phyloP scores from a whole-genome alignment of 257 asterid species.

The Forsythia suspensa region DNA sequence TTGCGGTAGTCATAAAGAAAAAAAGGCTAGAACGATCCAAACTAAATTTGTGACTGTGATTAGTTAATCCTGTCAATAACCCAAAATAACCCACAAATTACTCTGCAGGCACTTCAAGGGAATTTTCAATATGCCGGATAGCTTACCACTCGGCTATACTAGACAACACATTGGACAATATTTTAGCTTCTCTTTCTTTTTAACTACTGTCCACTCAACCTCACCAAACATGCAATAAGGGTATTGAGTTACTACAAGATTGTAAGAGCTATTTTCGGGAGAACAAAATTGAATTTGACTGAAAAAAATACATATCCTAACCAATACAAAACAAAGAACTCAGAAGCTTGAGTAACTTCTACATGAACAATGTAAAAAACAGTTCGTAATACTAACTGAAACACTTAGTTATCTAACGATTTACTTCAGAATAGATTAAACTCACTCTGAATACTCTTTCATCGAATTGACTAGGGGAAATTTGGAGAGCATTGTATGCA shows the following conservation, averaged over 20 bases:
- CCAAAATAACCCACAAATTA: too few species aligned
- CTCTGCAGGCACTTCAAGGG: background rate
- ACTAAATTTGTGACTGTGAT: background rate
- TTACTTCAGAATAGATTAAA: background rate
- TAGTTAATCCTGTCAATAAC: background rate
- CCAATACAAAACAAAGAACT: background rate
- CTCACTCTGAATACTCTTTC: constrained; percentile 89
- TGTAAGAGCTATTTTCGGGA: background rate
- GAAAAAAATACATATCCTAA: background rate
- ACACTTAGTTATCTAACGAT: background rate
- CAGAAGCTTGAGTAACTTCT: background rate
- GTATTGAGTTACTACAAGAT: background rate
- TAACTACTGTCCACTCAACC: background rate
- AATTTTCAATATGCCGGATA: background rate
- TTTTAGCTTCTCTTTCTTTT: background rate
- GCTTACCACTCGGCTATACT: background rate
- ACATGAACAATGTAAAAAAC: background rate
- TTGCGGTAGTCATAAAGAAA: background rate
- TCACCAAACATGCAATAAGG: background rate
- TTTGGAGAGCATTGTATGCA: constrained; percentile 85
- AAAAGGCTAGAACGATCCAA: background rate
- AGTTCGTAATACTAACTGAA: background rate
- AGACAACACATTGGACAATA: background rate
- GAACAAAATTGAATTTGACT: background rate
- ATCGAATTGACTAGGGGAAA: constrained; percentile 84